Base-by-base conservation (phyloP, 805 yeast species). In the Suhomyces sp. region DNA sequence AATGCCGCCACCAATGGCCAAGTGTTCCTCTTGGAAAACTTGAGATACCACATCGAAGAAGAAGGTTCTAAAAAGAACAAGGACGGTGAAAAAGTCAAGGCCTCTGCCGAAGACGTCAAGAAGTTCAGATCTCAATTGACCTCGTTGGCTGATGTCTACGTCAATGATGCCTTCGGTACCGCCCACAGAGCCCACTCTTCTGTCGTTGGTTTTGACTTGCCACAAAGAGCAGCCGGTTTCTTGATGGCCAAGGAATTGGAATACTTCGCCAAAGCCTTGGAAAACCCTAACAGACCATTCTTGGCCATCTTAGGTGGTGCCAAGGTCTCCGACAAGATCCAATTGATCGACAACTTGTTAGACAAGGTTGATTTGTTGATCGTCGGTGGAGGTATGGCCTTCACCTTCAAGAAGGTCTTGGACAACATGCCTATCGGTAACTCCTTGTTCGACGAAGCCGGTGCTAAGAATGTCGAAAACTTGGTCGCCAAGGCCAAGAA, bases 151-250 rank as follows among this genome's bases (percentile, higher is more conserved):
- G 99, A 93, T 59, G 95, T 93, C 48, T 93, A 93, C 77, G 80
- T 93, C 65, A 83, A 93, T 74, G 99, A 93, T 67, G 98, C 97
- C 40, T 93, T 93, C 60, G 98, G 98, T 68, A 93, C 98, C 47
- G 97, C 98, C 39, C 99, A 93, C 84, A 88, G 98, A 78, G 98
- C 98, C 47, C 98, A 93, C 77, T 88, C 97, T 37, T 93, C 98
- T 31, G 91, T 93, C 90, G 99, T 93, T 58, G 99, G 99, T 62
- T 77, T 93, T 55, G 90, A 91, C 54, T 78, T 88, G 56, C 90
- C 95, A 47, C 90, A 88, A 74, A 85, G 93, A 73, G 99, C 98
- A 56, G 84, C 97, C 50, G 99, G 99, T 68, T 95, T 91, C 95
- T 76, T 93, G 58, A 83, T 93, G 86, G 83, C 90, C 64, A 93